Conservation (phyloP, 2,329 filamentous ascomycete genomes). For the Scedosporium minutisporum region DNA sequence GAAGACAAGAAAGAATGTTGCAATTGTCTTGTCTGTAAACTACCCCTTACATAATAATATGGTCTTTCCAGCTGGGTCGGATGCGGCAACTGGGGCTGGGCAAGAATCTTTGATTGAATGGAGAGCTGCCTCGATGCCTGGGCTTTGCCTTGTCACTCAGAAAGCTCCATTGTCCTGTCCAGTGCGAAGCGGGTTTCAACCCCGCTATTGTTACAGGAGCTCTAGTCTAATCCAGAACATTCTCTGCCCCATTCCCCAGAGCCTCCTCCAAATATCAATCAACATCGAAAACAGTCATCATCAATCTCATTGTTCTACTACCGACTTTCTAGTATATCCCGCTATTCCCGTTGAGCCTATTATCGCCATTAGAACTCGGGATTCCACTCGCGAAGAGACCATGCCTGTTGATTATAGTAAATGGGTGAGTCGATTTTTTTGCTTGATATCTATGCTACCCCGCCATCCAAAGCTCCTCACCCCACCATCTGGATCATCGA, state of each 20-base stretch:
- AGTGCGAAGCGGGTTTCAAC: not conserved
- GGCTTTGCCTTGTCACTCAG: no score
- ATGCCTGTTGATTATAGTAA: constrained; percentile 57
- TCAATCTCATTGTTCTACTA: no score
- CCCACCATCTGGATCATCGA: not conserved
- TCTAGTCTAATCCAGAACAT: not conserved
- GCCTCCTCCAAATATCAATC: no score
- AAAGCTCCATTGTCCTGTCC: no score
- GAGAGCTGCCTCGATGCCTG: no score
- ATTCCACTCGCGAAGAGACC: not conserved
- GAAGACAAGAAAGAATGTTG: no score
- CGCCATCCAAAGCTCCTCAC: not conserved
- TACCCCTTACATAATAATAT: no score
- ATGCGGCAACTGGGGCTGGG: no score
- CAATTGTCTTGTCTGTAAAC: no score
- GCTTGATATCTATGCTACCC: not conserved
- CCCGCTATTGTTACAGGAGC: not conserved
- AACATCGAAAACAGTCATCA: no score
- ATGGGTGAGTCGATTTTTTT: constrained; percentile 41
- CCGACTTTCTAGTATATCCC: not conserved
- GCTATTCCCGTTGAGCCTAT: not conserved
- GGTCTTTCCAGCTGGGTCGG: no score
- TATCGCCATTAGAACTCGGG: not conserved
- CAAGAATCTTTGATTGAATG: no score
- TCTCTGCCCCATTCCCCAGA: not conserved